phyloP scores from a whole-genome alignment of 768 basidiomycete genomes.

The Ephemerocybe angulata region DNA sequence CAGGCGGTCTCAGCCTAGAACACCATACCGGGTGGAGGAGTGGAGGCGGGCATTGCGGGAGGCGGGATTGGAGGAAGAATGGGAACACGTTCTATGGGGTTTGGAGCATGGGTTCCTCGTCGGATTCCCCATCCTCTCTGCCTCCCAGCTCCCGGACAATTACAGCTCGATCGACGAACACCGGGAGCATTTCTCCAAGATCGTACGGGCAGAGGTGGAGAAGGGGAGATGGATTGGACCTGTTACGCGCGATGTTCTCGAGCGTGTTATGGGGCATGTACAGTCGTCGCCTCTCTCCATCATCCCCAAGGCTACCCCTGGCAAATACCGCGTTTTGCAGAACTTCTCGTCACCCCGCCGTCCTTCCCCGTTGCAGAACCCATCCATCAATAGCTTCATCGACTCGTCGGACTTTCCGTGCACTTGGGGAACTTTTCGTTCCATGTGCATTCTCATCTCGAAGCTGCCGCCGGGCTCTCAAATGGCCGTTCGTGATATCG shows the following conservation, averaged over 20 bases:
- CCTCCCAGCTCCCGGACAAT: constrained; percentile 30
- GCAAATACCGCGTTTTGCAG: constrained; percentile 31
- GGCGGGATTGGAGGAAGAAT: constrained; percentile 17
- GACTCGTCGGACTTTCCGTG: constrained; percentile 32
- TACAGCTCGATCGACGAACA: constrained; percentile 14
- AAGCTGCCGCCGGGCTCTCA: constrained; percentile 36
- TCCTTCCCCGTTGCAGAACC: background rate
- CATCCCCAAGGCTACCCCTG: constrained; percentile 32
- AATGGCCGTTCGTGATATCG: constrained; percentile 31
- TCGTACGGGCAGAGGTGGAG: constrained; percentile 21
- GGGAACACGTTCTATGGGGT: constrained; percentile 20
- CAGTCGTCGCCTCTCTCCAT: constrained; percentile 34
- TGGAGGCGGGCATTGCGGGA: constrained; percentile 26
- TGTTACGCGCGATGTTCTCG: constrained; percentile 9
- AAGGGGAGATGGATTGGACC: constrained; percentile 31
- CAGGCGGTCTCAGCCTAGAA: constrained; percentile 23
- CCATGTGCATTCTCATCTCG: constrained; percentile 24
- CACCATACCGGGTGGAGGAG: constrained; percentile 24
- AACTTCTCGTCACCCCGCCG: constrained; percentile 30
- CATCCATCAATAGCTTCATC: constrained; percentile 33
- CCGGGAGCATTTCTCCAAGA: constrained; percentile 8
- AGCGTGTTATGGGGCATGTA: constrained; percentile 31
- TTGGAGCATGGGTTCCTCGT: constrained; percentile 31
- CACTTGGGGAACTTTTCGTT: constrained; percentile 41
- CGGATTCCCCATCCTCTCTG: constrained; percentile 25